A percentile compares a stretch with the other conserved stretches of the same genome.
Evolutionary conservation across 2,329 filamentous ascomycete species (phyloP).

Genomic region (Aspergillus versicolor): DNA sequence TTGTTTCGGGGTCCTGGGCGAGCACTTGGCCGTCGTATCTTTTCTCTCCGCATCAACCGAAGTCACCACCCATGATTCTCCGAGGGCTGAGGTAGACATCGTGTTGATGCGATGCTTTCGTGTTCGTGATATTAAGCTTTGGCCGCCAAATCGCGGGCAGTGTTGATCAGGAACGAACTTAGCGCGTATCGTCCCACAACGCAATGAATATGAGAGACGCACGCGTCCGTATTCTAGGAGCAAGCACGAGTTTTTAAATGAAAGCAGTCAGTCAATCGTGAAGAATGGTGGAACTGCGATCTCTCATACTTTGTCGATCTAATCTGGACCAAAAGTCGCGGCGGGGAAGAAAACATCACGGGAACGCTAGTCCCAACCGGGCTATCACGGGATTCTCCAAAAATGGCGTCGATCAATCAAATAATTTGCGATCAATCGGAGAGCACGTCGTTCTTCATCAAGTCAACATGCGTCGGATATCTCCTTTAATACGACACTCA

Average conservation of each 20-base stretch:
- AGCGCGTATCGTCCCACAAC: neutral
- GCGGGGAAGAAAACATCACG: slow-evolving; percentile 19
- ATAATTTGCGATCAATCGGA: neutral
- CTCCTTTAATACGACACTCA: slow-evolving; percentile 12
- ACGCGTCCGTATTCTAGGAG: neutral
- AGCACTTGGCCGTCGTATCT: slow-evolving; percentile 2
- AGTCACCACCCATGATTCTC: slow-evolving; percentile 41
- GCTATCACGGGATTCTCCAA: slow-evolving; percentile 15
- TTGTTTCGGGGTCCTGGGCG: slow-evolving; percentile 11
- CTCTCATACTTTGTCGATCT: slow-evolving; percentile 1
- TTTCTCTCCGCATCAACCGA: slow-evolving; percentile 18
- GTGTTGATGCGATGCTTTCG: neutral
- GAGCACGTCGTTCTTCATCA: neutral
- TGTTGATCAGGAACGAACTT: neutral
- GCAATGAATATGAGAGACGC: neutral
- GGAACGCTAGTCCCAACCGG: slow-evolving; percentile 18
- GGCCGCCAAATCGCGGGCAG: neutral
- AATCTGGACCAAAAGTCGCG: slow-evolving; percentile 6
- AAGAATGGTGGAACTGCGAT: neutral
- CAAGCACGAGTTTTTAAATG: too few relatives aligned
- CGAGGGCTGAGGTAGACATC: slow-evolving; percentile 26
- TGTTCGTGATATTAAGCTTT: neutral
- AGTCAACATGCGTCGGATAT: slow-evolving; percentile 21
- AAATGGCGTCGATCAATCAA: neutral
- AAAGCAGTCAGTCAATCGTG: neutral